These are phyloP conservation scores for Sarocladium oryzae DNA, from an alignment of 2,329 filamentous ascomycete species.

Conservation along the genomic window DNA sequence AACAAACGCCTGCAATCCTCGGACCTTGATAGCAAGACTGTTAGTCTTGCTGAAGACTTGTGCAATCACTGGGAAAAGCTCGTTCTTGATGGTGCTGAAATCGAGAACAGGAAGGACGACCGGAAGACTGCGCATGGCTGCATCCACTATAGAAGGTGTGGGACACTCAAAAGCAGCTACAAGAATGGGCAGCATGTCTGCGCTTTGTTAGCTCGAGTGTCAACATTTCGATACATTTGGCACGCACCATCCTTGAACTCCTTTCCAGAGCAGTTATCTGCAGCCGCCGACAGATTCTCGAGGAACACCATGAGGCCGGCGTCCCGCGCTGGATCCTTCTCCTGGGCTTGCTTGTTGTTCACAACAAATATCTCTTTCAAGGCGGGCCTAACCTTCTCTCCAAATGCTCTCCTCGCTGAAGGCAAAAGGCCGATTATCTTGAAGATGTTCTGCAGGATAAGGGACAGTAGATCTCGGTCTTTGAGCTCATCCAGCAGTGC, in stretches of 20 bases:
- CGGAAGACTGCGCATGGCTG: slow-evolving; percentile 71
- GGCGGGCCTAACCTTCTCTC: slow-evolving; percentile 77
- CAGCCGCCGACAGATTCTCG: slow-evolving; percentile 70
- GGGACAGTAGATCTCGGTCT: slow-evolving; percentile 75
- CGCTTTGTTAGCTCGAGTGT: background rate
- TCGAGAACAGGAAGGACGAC: slow-evolving; percentile 82
- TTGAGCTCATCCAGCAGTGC: slow-evolving; percentile 90
- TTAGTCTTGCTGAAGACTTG: slow-evolving; percentile 87
- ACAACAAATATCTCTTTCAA: slow-evolving; percentile 76
- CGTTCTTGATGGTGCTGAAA: slow-evolving; percentile 94
- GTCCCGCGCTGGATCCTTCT: slow-evolving; percentile 78
- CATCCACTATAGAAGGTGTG: slow-evolving; percentile 84
- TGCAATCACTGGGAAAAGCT: slow-evolving; percentile 89
- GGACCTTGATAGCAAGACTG: slow-evolving; percentile 90
- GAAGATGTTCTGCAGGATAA: slow-evolving; percentile 88
- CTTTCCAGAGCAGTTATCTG: slow-evolving; percentile 77
- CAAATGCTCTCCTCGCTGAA: slow-evolving; percentile 69
- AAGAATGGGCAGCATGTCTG: slow-evolving; percentile 83
- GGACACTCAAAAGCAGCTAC: slow-evolving; percentile 78
- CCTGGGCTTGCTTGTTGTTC: slow-evolving; percentile 53
- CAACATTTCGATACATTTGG: slow-evolving; percentile 10
- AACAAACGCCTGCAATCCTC: slow-evolving; percentile 82
- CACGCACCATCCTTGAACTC: slow-evolving; percentile 85
- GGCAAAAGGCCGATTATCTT: slow-evolving; percentile 78
- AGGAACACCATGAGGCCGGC: slow-evolving; percentile 87